These are phyloP conservation scores for Colletotrichum costaricense DNA, from an alignment of 2,329 filamentous ascomycete genomes.

Conservation along the genomic window DNA sequence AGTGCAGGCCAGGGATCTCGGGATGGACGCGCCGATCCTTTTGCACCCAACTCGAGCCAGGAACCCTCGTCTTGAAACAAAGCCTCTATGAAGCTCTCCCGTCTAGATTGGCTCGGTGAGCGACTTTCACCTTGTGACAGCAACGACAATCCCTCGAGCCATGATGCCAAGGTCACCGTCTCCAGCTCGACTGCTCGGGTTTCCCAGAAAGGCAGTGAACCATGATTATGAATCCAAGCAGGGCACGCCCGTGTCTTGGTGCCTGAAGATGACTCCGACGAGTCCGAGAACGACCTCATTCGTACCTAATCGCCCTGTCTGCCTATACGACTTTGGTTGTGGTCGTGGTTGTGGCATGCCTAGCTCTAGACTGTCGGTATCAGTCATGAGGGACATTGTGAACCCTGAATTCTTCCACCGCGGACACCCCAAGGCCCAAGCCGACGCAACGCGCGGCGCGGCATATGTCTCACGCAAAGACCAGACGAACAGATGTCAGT, in stretches of 20 bases:
- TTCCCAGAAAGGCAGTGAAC: conserved; percentile 17
- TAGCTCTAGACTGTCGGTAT: not conserved
- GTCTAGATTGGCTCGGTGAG: conserved; percentile 28
- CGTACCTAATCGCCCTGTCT: not conserved
- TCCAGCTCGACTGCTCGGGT: conserved; percentile 13
- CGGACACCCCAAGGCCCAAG: conserved; percentile 23
- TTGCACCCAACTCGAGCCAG: conserved; percentile 26
- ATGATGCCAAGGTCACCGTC: not conserved
- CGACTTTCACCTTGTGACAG: conserved; percentile 5
- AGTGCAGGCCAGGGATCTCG: conserved; percentile 18
- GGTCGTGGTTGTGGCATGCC: not conserved
- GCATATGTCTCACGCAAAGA: conserved; percentile 9
- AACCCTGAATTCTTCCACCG: not conserved
- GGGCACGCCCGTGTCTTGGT: conserved; percentile 21
- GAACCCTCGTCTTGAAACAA: conserved; percentile 31
- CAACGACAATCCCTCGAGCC: not conserved
- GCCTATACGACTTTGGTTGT: not conserved
- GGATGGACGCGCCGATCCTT: conserved; percentile 29
- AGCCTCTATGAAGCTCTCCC: conserved; percentile 1
- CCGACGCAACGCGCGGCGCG: conserved; percentile 19
- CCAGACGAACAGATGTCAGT: conserved; percentile 10
- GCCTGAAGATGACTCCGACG: conserved; percentile 15
- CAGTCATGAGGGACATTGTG: not conserved
- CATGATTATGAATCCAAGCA: conserved; percentile 12
- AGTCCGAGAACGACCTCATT: not conserved